Base-by-base conservation (phyloP, 1,139 yeast species). In the Candida freyschussii region DNA sequence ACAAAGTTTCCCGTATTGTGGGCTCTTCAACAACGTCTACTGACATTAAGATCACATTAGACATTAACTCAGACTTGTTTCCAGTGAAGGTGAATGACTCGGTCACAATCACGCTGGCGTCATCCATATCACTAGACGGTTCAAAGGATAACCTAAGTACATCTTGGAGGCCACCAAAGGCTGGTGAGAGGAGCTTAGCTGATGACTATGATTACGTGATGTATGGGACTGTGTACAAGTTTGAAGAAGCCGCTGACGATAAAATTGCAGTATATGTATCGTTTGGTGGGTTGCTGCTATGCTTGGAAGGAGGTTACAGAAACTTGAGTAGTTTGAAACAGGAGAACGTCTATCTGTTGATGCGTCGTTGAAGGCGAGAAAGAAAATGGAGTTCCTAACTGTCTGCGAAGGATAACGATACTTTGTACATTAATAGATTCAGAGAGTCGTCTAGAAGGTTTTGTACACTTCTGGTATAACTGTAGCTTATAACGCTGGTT, bases 181-280 rank as follows among this genome's bases (percentile, higher is more conserved):
- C 82, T 11, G 84, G 79, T 39, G 96, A 87, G 48, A 72, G 81
- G 51, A 75, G 93, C 2, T 69, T 91, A 54, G 96, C 96, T 40
- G 97, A 91, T 56, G 97, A 91, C 55, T 91, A 87, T 63, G 98
- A 93, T 57, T 93, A 93, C 53, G 97, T 91, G 49, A 91, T 91
- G 97, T 81, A 89, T 59, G 99, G 99, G 39, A 89, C 96, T 12
- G 95, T 93, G 30, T 93, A 93, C 69, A 87, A 91, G 60, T 91
- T 93, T 56, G 96, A 91, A 58, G 98, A 91, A 62, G 78, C 81
- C 44, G 65, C 73, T 27, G 81, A 76, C 42, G 81, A 77, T 53
- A 64, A 66, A 45, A 65, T 68, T 64, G 79, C 94, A 17, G 96
- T 91, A 17, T 91, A 86, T 58, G 83, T 87, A 43, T 87, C 97